Base-by-base conservation (phyloP, 352 stramenopile genomes). In the Phytopythium delawarense region DNA sequence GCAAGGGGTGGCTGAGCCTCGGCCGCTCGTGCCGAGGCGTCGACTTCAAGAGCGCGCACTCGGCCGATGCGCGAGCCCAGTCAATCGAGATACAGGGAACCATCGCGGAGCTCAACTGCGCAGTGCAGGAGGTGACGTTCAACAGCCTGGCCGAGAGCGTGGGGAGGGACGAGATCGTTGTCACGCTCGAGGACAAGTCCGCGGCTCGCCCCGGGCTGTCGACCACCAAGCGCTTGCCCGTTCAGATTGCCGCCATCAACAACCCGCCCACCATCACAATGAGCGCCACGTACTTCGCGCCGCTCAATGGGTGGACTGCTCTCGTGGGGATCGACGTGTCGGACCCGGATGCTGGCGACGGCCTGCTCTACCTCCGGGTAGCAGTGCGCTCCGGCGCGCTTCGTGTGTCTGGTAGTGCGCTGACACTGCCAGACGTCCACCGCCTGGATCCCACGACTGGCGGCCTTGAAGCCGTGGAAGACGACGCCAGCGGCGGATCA, bases 41-140 rank as follows among this genome's bases (percentile, higher is more conserved):
- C 13, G 44, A 53, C 51, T 35, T 39, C 28, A 54, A 50, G 28
- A 50, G 56, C 44, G 42, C 39, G 18, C 40, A 50, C 34, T 21
- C 49, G 8, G 30, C 30, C 30, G 23, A 59, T 46, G 35, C 21
- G 30, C 20, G 9, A 20, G 32, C 20, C 2, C 53, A 59, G 21
- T 49, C 21, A 9, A 28, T 81, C n/a, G 60, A 46, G 2, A 13
- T 88, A 35, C 52, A 61, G 34, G 78, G 78, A 0, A 62, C 61
- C 20, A 50, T 89, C 3, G 32, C 23, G 32, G 51, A 62, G 21
- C 64, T 87, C 46, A 88, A 89, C 57, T 89, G 80, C 59, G 67
- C 67, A 1, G 58, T 87, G 8, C 65, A 83, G 21, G 67, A 79
- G 28, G 65, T 89, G 21, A 76, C 72, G 39, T 88, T 86, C 69